Evolutionary conservation across 1,284 basidiomycete species (phyloP).

Genomic region (Cryptococcus sp.): DNA sequence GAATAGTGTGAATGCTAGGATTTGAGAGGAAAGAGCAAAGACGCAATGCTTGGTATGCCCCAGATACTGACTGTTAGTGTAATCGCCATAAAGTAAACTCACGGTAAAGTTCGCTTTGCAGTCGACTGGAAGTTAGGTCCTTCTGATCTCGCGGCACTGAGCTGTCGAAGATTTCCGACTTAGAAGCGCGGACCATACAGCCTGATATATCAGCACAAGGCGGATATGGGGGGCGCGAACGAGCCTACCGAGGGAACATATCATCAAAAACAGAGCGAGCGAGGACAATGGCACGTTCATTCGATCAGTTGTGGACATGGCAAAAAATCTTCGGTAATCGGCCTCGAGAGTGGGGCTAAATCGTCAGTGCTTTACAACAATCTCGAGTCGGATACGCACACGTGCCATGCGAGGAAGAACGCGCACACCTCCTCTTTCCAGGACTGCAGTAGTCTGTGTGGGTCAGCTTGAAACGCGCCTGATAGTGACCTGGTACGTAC

Average conservation of each 20-base stretch:
- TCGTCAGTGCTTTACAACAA: not conserved
- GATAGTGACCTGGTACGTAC: conserved; percentile 11
- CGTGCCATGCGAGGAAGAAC: conserved; percentile 43
- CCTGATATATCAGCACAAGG: conserved; percentile 14
- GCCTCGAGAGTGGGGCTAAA: conserved; percentile 31
- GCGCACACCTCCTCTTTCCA: conserved; percentile 39
- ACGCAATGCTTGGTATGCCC: conserved; percentile 44
- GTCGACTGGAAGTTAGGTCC: conserved; percentile 41
- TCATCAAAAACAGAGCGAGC: conserved; percentile 43
- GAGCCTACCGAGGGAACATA: conserved; percentile 38
- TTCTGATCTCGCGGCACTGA: conserved; percentile 7
- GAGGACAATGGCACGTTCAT: conserved; percentile 38
- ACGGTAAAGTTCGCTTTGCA: conserved; percentile 47
- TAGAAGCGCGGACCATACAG: conserved; percentile 41
- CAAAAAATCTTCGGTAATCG: conserved; percentile 41
- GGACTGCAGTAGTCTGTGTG: conserved; percentile 27
- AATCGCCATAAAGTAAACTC: conserved; percentile 6
- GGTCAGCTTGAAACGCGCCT: not conserved
- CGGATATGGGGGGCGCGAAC: not conserved
- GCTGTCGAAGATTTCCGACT: conserved; percentile 40
- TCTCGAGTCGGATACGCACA: conserved; percentile 13
- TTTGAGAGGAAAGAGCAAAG: conserved; percentile 47
- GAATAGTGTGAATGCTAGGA: conserved; percentile 41
- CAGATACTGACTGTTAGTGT: conserved; percentile 30
- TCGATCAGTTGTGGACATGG: conserved; percentile 32